Evolutionary conservation across 805 yeast species (phyloP), one percentile per base, ranked within the genome.

Genomic region (Candida taoyuanica): DNA sequence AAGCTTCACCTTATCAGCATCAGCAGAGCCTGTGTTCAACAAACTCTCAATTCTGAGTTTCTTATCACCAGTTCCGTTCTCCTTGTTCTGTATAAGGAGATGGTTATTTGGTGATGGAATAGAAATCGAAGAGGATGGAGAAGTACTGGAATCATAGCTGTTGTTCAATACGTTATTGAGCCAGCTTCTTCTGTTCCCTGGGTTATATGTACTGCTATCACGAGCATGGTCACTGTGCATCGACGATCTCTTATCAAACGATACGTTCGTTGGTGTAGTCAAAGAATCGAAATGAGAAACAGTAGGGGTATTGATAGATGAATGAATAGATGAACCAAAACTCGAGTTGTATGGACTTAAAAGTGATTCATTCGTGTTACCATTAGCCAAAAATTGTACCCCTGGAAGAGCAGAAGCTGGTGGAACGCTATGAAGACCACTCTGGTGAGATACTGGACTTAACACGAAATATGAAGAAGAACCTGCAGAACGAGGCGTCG

Each of bases 401-500:
- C 50, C 44, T 9, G 51, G 56, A 17, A 47, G 19, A 5, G 47
- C 43, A 17, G 44, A 28, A 5, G 42, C 38, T 4, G 45, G 46
- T 14, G 36, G 33, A n/a, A 26, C 37, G 3, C 31, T 41, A 5
- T 23, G 36, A 8, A 27, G 21, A 21, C 18, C 24, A 7, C 24
- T 28, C 26, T 31, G 42, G 3, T 49, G 46, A 2, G 53, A 37
- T 5, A 43, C 36, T 1, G 55, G 55, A 14, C 48, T 50, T 3
- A 47, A 24, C 1, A 38, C 31, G 20, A 49, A 52, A 17, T 43
- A 43, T 2, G 25, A 36, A 4, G 25, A 36, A 5, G 56, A 46
- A 7, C 35, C 36, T 1, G 53, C 39, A 15, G 56, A 46, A n/a
- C 38, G 40, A 30, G 57, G 56, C 3, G 53, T 47, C 9, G 50